Conservation (phyloP, 163 green algal species). For the Chloromonas sp. region DNA sequence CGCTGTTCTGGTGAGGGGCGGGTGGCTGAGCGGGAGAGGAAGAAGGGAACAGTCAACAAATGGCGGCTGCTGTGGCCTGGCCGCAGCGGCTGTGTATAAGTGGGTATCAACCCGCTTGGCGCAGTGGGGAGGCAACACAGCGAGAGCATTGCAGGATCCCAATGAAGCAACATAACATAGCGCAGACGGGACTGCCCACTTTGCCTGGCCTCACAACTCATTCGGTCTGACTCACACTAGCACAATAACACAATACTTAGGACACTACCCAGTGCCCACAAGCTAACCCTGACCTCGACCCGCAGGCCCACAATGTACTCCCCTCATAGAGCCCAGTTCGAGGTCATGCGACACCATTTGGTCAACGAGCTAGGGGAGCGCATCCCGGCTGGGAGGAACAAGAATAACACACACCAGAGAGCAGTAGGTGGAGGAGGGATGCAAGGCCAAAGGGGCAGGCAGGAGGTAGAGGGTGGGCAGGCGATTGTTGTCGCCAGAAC, state of each 20-base stretch:
- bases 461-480: too few relatives aligned
- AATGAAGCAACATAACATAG: background rate
- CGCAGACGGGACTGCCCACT: background rate
- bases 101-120: background rate
- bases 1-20: conserved; percentile 8
- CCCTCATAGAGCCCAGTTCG: conserved; percentile 30
- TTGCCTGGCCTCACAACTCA: background rate
- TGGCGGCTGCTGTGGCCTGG: background rate
- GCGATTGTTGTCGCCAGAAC: too few relatives aligned
- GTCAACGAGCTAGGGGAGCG: conserved; percentile 24
- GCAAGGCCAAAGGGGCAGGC: too few relatives aligned
- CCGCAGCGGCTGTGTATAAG: background rate
- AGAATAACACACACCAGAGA: conserved; percentile 17
- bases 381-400: conserved; percentile 28
- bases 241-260: too few relatives aligned
- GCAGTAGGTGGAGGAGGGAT: background rate
- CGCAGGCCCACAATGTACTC: conserved; percentile 37
- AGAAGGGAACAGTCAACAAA: background rate
- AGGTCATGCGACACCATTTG: conserved; percentile 15
- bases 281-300: background rate
- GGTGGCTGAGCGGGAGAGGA: background rate
- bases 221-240: background rate
- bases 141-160: background rate
- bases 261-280: background rate
- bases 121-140: background rate